These are phyloP conservation scores for Rhytidiadelphus loreus DNA, from an alignment of 225 moss, liverwort and hornwort genomes.

Conservation along the genomic window DNA sequence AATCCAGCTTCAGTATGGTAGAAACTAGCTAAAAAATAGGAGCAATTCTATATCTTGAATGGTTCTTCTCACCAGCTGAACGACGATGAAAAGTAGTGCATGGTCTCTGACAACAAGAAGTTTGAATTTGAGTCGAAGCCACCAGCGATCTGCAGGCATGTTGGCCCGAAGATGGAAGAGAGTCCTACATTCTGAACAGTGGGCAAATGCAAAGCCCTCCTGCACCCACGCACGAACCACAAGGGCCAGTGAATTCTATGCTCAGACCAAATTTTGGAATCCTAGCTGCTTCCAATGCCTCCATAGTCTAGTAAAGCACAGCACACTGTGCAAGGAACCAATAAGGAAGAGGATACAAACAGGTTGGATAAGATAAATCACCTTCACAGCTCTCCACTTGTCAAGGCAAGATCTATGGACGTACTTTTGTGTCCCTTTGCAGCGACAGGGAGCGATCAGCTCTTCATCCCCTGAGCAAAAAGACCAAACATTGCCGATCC, in stretches of 20 bases:
- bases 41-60: not conserved
- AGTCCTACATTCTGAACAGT: constrained; percentile 89
- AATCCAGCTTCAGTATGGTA: not conserved
- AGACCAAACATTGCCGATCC: not conserved
- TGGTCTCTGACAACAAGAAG: constrained; percentile 75
- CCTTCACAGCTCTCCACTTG: constrained; percentile 90
- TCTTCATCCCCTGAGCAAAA: constrained; percentile 59
- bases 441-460: constrained; percentile 73
- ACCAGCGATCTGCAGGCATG: constrained; percentile 80
- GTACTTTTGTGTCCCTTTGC: constrained; percentile 85
- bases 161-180: constrained; percentile 68
- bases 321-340: not conserved
- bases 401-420: constrained; percentile 85
- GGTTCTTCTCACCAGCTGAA: constrained; percentile 55
- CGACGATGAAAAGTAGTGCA: constrained; percentile 62
- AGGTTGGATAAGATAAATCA: constrained; percentile 3
- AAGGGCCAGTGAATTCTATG: not conserved
- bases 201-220: constrained; percentile 94
- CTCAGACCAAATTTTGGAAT: not conserved
- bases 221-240: constrained; percentile 16
- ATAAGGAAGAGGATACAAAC: not conserved
- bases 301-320: not conserved
- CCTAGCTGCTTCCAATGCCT: not conserved
- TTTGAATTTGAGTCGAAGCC: constrained; percentile 78
- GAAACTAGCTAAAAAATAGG: not conserved